phyloP scores from a whole-genome alignment of 805 yeast species.

The Torulaspora microellipsoides region DNA sequence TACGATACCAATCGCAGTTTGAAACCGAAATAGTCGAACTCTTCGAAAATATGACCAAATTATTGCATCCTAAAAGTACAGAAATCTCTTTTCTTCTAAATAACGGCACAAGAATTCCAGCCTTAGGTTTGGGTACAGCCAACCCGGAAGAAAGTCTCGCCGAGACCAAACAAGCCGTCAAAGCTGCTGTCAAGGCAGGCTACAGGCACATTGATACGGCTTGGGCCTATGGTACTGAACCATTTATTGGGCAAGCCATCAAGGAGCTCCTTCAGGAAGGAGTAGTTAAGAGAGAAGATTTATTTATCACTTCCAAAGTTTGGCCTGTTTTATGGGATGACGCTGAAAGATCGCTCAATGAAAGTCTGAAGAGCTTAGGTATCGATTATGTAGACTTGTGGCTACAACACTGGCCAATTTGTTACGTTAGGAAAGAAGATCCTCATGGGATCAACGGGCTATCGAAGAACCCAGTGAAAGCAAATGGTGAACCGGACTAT shows the following conservation, averaged over 20 bases:
- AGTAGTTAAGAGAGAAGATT: slow-evolving; percentile 46
- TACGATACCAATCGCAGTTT: too few relatives aligned
- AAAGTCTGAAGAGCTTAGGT: slow-evolving; percentile 55
- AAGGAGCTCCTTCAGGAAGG: slow-evolving; percentile 46
- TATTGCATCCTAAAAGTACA: slow-evolving; percentile 35
- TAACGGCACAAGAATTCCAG: slow-evolving; percentile 59
- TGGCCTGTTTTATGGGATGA: slow-evolving; percentile 52
- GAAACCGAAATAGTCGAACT: too few relatives aligned
- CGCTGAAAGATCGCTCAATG: slow-evolving; percentile 50
- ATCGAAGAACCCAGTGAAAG: slow-evolving; percentile 29
- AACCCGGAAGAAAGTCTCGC: slow-evolving; percentile 45
- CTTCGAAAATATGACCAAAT: slow-evolving; percentile 3
- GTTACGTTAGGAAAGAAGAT: slow-evolving; percentile 34
- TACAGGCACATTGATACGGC: slow-evolving; percentile 77
- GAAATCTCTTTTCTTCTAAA: slow-evolving; percentile 44
- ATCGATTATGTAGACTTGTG: slow-evolving; percentile 73
- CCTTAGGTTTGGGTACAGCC: slow-evolving; percentile 67
- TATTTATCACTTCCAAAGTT: slow-evolving; percentile 71
- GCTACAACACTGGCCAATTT: slow-evolving; percentile 75
- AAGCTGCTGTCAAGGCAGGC: slow-evolving; percentile 58
- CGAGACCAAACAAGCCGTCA: slow-evolving; percentile 48
- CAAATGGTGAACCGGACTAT: slow-evolving; percentile 35
- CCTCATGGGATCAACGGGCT: slow-evolving; percentile 22
- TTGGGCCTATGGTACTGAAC: slow-evolving; percentile 62
- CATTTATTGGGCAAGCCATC: slow-evolving; percentile 58